These are phyloP conservation scores for Byssothecium circinans DNA, from an alignment of 2,329 filamentous ascomycete species.

Conservation along the genomic window DNA sequence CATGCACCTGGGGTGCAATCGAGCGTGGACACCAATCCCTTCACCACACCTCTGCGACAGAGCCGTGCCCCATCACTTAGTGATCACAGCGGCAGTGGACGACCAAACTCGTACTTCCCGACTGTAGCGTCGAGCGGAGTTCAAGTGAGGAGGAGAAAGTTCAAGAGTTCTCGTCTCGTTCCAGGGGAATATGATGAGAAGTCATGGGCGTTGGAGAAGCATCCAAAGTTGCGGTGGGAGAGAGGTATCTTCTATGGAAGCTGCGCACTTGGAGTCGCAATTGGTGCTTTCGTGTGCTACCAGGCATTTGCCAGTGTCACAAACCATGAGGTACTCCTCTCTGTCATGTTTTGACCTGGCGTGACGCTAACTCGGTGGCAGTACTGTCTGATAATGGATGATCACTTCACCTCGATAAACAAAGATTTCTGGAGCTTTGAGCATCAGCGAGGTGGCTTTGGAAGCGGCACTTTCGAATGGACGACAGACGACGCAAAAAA, in stretches of 20 bases:
- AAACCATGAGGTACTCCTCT: slow-evolving; percentile 13
- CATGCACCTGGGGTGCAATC: slow-evolving; percentile 17
- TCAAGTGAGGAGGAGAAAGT: slow-evolving; percentile 19
- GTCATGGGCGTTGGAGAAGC: slow-evolving; percentile 22
- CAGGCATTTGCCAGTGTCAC: slow-evolving; percentile 23
- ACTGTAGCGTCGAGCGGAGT: slow-evolving; percentile 8
- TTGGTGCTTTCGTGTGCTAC: slow-evolving; percentile 27
- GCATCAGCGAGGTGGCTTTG: slow-evolving; percentile 71
- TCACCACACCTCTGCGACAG: slow-evolving; percentile 22
- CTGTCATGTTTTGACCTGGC: background rate
- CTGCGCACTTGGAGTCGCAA: slow-evolving; percentile 17
- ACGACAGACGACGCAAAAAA: slow-evolving; percentile 72
- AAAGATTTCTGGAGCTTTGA: slow-evolving; percentile 69
- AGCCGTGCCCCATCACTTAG: slow-evolving; percentile 23
- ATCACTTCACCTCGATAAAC: slow-evolving; percentile 62
- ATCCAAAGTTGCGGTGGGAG: slow-evolving; percentile 24
- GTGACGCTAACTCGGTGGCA: slow-evolving; percentile 8
- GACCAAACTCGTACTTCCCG: slow-evolving; percentile 16
- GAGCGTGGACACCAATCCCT: slow-evolving; percentile 22
- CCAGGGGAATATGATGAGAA: slow-evolving; percentile 26
- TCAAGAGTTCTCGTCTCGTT: slow-evolving; percentile 22
- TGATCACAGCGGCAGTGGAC: slow-evolving; percentile 13
- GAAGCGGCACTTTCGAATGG: slow-evolving; percentile 69
- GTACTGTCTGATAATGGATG: slow-evolving; percentile 49
- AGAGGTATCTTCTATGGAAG: slow-evolving; percentile 24